phyloP scores from a whole-genome alignment of 768 basidiomycete genomes.

The Pisolithus orientalis region DNA sequence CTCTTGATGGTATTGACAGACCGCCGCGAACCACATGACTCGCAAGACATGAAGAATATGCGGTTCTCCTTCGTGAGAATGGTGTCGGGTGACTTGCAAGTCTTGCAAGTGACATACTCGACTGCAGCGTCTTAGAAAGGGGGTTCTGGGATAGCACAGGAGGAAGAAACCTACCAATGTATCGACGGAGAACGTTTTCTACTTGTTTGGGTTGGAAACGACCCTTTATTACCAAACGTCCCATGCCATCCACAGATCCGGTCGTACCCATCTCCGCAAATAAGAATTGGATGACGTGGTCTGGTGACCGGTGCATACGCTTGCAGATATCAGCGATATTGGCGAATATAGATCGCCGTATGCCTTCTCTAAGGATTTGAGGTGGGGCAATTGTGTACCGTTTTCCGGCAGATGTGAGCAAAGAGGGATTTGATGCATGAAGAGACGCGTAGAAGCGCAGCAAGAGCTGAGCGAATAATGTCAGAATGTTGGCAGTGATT shows the following conservation, averaged over 20 bases:
- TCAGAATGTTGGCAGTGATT: background rate
- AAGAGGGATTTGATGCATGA: slow-evolving; percentile 90
- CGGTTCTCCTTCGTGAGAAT: slow-evolving; percentile 96
- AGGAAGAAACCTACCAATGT: slow-evolving; percentile 70
- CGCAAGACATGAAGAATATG: slow-evolving; percentile 96
- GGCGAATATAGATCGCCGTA: slow-evolving; percentile 95
- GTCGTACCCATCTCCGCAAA: slow-evolving; percentile 99
- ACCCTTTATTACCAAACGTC: slow-evolving; percentile 93
- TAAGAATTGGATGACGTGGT: slow-evolving; percentile 95
- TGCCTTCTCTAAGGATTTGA: slow-evolving; percentile 89
- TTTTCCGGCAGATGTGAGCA: slow-evolving; percentile 79
- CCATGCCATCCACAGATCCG: slow-evolving; percentile 88
- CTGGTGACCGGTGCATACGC: slow-evolving; percentile 95
- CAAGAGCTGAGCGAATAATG: slow-evolving; percentile 57
- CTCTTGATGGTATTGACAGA: slow-evolving; percentile 97
- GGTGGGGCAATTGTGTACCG: slow-evolving; percentile 97
- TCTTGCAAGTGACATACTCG: slow-evolving; percentile 99
- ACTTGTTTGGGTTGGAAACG: slow-evolving; percentile 98
- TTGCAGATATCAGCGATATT: slow-evolving; percentile 97
- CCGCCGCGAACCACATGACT: slow-evolving; percentile 83
- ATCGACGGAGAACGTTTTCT: slow-evolving; percentile 92
- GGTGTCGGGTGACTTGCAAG: slow-evolving; percentile 98
- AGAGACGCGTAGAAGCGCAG: slow-evolving; percentile 87
- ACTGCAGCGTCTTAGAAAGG: slow-evolving; percentile 39
- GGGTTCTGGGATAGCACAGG: background rate